Base-by-base conservation (phyloP, 352 stramenopile species). In the Aphanomyces stellatus region DNA sequence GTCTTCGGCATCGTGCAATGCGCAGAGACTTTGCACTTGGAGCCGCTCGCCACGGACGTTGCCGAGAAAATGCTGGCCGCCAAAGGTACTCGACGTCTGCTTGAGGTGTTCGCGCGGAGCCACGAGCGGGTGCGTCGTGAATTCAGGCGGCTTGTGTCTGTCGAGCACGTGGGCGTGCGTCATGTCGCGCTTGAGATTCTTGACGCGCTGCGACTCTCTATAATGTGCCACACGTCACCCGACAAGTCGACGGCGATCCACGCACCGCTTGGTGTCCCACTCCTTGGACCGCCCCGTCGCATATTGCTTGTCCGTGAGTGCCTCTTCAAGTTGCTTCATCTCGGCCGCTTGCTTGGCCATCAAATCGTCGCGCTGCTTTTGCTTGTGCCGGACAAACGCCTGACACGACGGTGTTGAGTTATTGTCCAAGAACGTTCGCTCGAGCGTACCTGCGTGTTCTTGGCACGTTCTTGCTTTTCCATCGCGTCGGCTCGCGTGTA, bases 281-380 rank as follows among this genome's bases (percentile, higher is more conserved):
- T 89, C 76, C 57, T 89, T 89, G 24, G 69, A 62, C 55, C 82
- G 77, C 69, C 77, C 75, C n/a, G 80, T 63, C 22, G 80, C 80
- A 63, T 88, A 91, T 27, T 80, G 78, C 53, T 88, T 88, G 69
- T 91, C 82, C 62, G 78, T 78, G 3, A 91, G 65, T 42, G 87
- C 88, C 42, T 89, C 81, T 64, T 86, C 71, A 3, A 86, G 59
- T 31, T 91, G 75, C 0, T 75, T 43, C 4, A 19, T 22, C 17
- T 64, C 55, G n/a, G 31, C 37, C 8, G 41, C 31, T 4, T 64
- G 55, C 27, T 64, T 43, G 22, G 30, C 25, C 19, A 15, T 74
- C 24, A 85, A 64, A 33, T 91, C 79, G 15, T 79, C 70, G 0
- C 79, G 71, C 30, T 88, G 82, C 42, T 87, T 86, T 53, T 85